Conservation (phyloP, 768 basidiomycete species). For the Boletus pseudopeckii region DNA sequence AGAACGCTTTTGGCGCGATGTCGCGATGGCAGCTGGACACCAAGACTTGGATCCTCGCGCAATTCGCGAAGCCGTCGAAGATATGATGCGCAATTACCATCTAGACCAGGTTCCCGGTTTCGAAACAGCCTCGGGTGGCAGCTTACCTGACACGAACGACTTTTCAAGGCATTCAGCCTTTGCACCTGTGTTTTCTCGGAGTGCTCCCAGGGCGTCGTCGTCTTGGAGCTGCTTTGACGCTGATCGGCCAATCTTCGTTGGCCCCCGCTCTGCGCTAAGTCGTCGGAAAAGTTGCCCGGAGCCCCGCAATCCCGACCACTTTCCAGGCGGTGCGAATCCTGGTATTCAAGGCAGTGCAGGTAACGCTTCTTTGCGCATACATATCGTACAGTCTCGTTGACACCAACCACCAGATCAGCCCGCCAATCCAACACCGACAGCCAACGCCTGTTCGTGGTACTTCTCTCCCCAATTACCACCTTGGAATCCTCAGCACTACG, state of each 20-base stretch:
- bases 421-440: neutral
- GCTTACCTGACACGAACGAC: constrained; percentile 6
- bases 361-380: constrained; percentile 2
- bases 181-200: constrained; percentile 18
- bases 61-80: constrained; percentile 21
- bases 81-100: constrained; percentile 22
- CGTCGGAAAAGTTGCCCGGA: constrained; percentile 6
- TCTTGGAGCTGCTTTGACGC: constrained; percentile 1
- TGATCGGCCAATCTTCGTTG: constrained; percentile 13
- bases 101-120: constrained; percentile 20
- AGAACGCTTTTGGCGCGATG: constrained; percentile 27
- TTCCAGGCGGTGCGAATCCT: constrained; percentile 20
- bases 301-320: constrained; percentile 8
- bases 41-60: constrained; percentile 6
- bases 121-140: neutral
- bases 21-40: constrained; percentile 11
- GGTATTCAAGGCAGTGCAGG: constrained; percentile 18
- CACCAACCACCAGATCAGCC: constrained; percentile 6
- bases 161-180: constrained; percentile 19
- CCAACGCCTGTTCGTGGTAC: constrained; percentile 1
- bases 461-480: constrained; percentile 6
- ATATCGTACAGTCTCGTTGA: constrained; percentile 1
- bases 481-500: constrained; percentile 18
- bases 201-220: neutral
- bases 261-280: constrained; percentile 5